Conservation (phyloP, 352 stramenopile species). For the Pelagophyceae sp. region DNA sequence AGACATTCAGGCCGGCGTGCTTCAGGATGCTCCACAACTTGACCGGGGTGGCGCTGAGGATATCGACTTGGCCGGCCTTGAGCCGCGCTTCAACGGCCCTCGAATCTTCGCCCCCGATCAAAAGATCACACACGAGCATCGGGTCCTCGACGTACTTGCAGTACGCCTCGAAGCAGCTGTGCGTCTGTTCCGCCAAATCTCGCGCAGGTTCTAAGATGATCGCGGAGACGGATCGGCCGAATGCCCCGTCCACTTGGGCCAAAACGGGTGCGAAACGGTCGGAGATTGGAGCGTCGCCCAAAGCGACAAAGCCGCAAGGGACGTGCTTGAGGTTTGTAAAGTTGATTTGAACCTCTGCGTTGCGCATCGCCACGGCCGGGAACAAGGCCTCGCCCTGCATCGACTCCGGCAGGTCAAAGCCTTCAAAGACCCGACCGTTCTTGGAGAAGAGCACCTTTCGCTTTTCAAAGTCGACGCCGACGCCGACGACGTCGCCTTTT, state of each 20-base stretch:
- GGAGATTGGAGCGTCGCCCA: too few species aligned
- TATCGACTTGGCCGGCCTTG: constrained; percentile 32
- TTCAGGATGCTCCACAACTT: constrained; percentile 35
- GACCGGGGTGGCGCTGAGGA: constrained; percentile 44
- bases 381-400: constrained; percentile 33
- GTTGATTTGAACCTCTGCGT: constrained; percentile 32
- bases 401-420: constrained; percentile 43
- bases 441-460: constrained; percentile 55
- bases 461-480: constrained; percentile 9
- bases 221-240: constrained; percentile 24
- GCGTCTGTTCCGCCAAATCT: constrained; percentile 50
- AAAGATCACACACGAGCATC: constrained; percentile 22
- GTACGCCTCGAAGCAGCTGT: constrained; percentile 32
- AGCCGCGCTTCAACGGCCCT: constrained; percentile 19
- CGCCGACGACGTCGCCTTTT: constrained; percentile 67
- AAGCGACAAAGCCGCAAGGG: not conserved
- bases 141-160: constrained; percentile 16
- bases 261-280: too few species aligned
- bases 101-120: constrained; percentile 34
- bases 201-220: constrained; percentile 47
- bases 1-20: constrained; percentile 28
- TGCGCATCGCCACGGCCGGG: constrained; percentile 43
- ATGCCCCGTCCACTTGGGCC: not conserved
- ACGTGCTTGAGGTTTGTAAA: constrained; percentile 27
- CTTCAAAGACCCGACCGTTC: constrained; percentile 75